Conservation (phyloP, 768 basidiomycete species). For the Kwoniella dendrophila region DNA sequence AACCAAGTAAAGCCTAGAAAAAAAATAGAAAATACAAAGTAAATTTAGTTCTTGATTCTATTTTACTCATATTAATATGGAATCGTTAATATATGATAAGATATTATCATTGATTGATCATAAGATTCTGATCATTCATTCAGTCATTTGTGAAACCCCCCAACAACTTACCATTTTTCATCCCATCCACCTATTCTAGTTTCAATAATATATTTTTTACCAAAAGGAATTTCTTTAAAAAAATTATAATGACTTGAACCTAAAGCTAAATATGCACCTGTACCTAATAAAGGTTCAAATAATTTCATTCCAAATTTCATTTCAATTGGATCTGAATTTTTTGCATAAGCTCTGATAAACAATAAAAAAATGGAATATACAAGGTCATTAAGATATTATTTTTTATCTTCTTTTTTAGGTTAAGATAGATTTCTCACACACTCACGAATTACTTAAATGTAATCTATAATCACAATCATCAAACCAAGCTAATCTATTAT, state of each 20-base stretch:
- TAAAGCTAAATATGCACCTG: slow-evolving; percentile 38
- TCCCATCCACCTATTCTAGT: slow-evolving; percentile 53
- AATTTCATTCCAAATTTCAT: slow-evolving; percentile 41
- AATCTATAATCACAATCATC: slow-evolving; percentile 52
- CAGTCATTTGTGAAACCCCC: no score
- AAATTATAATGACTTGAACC: slow-evolving; percentile 49
- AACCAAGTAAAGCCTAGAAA: slow-evolving; percentile 50
- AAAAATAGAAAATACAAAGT: background rate
- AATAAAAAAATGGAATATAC: no score
- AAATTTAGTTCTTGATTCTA: background rate
- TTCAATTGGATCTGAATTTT: slow-evolving; percentile 37
- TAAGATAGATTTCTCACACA: background rate
- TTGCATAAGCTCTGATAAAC: slow-evolving; percentile 34
- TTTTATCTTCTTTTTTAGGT: background rate
- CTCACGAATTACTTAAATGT: slow-evolving; percentile 50
- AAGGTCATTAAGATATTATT: no score
- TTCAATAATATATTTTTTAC: slow-evolving; percentile 51
- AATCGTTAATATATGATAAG: no score
- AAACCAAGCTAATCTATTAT: slow-evolving; percentile 36
- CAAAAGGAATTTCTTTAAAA: slow-evolving; percentile 55
- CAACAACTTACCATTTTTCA: slow-evolving; percentile 55
- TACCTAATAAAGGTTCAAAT: slow-evolving; percentile 38
- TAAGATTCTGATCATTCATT: no score
- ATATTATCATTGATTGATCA: no score
- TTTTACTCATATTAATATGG: no score